Conservation (phyloP, 306 rosid species). For the Leucaena leucocephala region DNA sequence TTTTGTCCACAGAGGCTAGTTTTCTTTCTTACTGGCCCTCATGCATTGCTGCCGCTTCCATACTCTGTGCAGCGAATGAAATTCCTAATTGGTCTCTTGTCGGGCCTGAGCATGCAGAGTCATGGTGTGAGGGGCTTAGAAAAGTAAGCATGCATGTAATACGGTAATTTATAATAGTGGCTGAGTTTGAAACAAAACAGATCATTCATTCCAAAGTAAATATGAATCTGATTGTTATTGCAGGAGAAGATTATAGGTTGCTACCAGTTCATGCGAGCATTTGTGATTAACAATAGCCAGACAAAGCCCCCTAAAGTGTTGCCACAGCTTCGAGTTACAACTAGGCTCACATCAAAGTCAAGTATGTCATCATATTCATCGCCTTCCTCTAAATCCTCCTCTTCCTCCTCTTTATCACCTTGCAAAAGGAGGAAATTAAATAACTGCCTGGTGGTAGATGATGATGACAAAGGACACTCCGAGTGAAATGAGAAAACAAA, state of each 20-base stretch:
- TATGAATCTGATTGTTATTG: constrained; percentile 42
- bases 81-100: constrained; percentile 65
- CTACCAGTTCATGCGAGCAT: constrained; percentile 72
- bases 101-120: constrained; percentile 76
- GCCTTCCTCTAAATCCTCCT: constrained; percentile 26
- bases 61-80: constrained; percentile 77
- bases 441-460: constrained; percentile 63
- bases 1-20: constrained; percentile 66
- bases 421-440: constrained; percentile 74
- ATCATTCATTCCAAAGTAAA: constrained; percentile 19
- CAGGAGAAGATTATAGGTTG: constrained; percentile 78
- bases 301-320: constrained; percentile 47
- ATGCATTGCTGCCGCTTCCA: constrained; percentile 87
- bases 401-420: constrained; percentile 48
- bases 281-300: constrained; percentile 45
- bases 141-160: constrained; percentile 65
- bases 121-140: constrained; percentile 85
- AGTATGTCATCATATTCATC: constrained; percentile 46
- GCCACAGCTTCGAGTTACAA: constrained; percentile 64
- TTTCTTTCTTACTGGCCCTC: constrained; percentile 86
- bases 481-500: constrained; percentile 35
- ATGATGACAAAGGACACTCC: constrained; percentile 72
- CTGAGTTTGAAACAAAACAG: background rate
- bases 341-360: constrained; percentile 55
- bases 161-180: background rate